Conservation (phyloP, 1,284 basidiomycete genomes). For the Trametes pubescens region DNA sequence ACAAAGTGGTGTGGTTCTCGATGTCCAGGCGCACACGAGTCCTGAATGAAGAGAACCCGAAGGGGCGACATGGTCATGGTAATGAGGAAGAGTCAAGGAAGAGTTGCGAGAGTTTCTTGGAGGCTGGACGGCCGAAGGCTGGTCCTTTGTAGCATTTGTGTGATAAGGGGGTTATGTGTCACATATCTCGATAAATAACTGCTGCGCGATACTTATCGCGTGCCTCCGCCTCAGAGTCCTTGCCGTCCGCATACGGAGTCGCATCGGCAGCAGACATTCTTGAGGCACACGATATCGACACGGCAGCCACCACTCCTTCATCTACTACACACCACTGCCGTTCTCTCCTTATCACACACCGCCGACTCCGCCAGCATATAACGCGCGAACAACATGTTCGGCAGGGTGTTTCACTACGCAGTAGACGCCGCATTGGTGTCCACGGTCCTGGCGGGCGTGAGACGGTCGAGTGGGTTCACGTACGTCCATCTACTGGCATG, state of each 20-base stretch:
- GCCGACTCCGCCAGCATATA: not conserved
- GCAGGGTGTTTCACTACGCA: slow-evolving; percentile 85
- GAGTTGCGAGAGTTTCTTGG: too few relatives aligned
- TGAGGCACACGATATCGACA: not conserved
- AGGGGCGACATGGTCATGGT: too few relatives aligned
- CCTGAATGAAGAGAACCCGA: too few relatives aligned
- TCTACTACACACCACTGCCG: slow-evolving; percentile 1
- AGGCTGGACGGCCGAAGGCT: too few relatives aligned
- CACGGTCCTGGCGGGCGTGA: slow-evolving; percentile 91
- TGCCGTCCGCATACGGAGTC: slow-evolving; percentile 24
- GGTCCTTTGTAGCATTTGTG: too few relatives aligned
- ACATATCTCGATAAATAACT: too few relatives aligned
- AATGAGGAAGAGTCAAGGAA: too few relatives aligned
- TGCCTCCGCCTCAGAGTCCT: not conserved
- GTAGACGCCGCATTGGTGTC: slow-evolving; percentile 89
- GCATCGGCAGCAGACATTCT: slow-evolving; percentile 22
- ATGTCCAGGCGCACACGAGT: too few relatives aligned
- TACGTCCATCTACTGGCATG: slow-evolving; percentile 50
- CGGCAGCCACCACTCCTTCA: not conserved
- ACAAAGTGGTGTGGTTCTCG: too few relatives aligned
- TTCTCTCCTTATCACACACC: not conserved
- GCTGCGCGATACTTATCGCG: not conserved
- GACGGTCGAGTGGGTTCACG: slow-evolving; percentile 90
- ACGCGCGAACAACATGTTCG: slow-evolving; percentile 51
- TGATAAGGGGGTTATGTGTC: too few relatives aligned